Evolutionary conservation across 371 early-diverging fungal genomes (phyloP).

Genomic region (Haplosporangium sp.): DNA sequence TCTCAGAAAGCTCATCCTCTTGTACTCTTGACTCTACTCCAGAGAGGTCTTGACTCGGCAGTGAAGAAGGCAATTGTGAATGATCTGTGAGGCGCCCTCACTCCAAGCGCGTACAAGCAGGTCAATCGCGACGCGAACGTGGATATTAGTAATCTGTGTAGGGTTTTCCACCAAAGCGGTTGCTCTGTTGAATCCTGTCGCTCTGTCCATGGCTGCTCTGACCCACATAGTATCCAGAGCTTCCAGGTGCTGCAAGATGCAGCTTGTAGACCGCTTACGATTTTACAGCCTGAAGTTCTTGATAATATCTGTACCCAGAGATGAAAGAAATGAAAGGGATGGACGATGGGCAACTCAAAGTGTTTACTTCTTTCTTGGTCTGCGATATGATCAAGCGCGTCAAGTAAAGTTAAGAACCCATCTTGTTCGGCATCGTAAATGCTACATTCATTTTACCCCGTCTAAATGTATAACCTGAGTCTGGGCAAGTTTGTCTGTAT

Average conservation of each 20-base stretch:
- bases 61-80: constrained; percentile 3
- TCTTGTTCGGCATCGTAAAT: no score
- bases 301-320: not conserved
- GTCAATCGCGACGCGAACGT: constrained; percentile 2
- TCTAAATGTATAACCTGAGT: no score
- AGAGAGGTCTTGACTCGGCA: no score
- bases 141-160: constrained; percentile 3
- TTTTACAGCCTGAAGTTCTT: not conserved
- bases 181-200: not conserved
- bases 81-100: not conserved
- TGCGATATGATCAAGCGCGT: no score
- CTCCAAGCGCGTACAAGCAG: not conserved
- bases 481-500: no score
- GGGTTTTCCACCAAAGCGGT: not conserved
- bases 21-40: no score
- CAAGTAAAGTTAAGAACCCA: no score
- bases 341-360: no score
- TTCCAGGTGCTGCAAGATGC: constrained; percentile 1
- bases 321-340: no score
- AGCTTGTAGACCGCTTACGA: constrained; percentile 1
- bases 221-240: not conserved
- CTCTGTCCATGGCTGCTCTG: constrained; percentile 1
- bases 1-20: no score
- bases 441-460: no score
- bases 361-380: no score